Base-by-base conservation (phyloP, 106 monocot species). In the Cymbidium sinense region DNA sequence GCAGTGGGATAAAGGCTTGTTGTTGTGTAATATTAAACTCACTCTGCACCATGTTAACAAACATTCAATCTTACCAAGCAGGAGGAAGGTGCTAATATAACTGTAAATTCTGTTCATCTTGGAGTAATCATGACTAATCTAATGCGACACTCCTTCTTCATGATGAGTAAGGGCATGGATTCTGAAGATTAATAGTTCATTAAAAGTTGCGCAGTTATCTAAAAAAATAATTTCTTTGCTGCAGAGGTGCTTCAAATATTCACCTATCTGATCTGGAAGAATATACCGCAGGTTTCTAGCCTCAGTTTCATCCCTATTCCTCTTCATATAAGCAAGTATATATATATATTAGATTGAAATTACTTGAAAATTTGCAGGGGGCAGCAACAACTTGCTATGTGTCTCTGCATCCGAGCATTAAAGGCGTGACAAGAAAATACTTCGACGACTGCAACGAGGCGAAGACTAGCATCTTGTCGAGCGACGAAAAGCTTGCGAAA, bases 61-160 rank as follows among this genome's bases (percentile, higher is more conserved):
- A 47, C 13, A 47, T 73, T 41, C 73, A 21, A 72, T 71, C 29
- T 71, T 80, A 23, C 36, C 1, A 80, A 76, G 77, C 90, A 94
- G 98, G 90, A 90, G 74, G 94, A 92, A 70, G 92, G 90, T 29
- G 94, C 84, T 36, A 94, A 99, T 82, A 80, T 99, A 70, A 94
- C 87, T 31, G 84, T 86, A 17, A 99, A 99, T 52, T 91, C 88
- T 30, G 83, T 99, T 70, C 98, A 99, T 85, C 98, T 94, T 13
- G 98, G 98, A 37, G 11, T 99, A 5, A 95, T 99, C 87, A 89
- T 99, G 92, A 99, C 94, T 17, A 92, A 90, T 79, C 64, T 99
- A 77, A 87, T 90, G 92, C 90, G 94, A 64, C 92, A 99, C 64
- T 95, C 99, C 44, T 73, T 81, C 28, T 3, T 77, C 43, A n/a